Evolutionary conservation across 441 rosid genomes (phyloP).

Genomic region (Aleurites moluccanus): DNA sequence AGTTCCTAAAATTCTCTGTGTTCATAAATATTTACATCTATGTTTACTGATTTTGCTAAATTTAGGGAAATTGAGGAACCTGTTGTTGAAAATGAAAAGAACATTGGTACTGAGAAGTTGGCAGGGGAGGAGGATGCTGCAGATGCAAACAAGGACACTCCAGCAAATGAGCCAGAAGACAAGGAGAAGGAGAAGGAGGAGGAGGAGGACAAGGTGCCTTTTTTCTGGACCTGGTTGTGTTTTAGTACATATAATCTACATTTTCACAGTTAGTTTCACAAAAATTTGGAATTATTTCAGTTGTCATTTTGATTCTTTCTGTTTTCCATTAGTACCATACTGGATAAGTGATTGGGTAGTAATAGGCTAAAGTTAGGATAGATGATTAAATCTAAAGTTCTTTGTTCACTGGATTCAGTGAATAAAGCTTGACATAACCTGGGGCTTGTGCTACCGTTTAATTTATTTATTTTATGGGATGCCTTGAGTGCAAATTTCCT

Average conservation of each 20-base stretch:
- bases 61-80: conserved; percentile 69
- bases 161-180: conserved; percentile 51
- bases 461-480: neutral
- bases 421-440: neutral
- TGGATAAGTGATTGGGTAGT: no score
- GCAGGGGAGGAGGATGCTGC: conserved; percentile 55
- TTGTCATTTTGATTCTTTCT: neutral
- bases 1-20: no score
- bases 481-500: neutral
- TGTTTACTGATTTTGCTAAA: conserved; percentile 16
- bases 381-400: neutral
- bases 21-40: conserved; percentile 8
- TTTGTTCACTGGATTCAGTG: neutral
- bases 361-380: neutral
- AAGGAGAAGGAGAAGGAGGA: conserved; percentile 42
- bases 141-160: conserved; percentile 63
- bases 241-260: neutral
- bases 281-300: neutral
- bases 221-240: neutral
- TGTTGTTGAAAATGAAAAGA: conserved; percentile 54
- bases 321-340: neutral
- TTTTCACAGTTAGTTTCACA: neutral
- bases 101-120: conserved; percentile 56
- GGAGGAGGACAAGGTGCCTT: conserved; percentile 55
- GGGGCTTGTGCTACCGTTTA: neutral